Base-by-base conservation (phyloP, 371 early-diverging fungal species). In the Lichtheimia ornata region DNA sequence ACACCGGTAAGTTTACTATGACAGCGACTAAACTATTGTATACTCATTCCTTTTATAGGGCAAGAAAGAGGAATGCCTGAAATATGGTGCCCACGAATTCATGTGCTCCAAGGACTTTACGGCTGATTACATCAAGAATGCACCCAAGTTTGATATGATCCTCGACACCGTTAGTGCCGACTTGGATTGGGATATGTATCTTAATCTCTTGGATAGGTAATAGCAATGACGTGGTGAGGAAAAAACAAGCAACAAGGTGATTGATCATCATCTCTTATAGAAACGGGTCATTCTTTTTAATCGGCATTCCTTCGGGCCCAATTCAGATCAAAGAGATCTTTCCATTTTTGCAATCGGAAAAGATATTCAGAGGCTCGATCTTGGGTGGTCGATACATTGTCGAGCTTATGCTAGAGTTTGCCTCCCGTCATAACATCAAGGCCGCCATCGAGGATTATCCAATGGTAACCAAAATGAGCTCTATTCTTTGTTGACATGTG, bases 81-180 rank as follows among this genome's bases (percentile, higher is more conserved):
- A 69, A n/a, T 87, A 92, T 59, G 94, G 92, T 24, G 93, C 90
- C 1, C 72, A 84, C 44, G 72, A 78, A 14, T 76, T 81, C 43
- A 73, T 87, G 59, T 64, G 66, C 47, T 74, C 77, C 14, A 72
- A 66, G 47, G 74, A 84, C n/a, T 67, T 75, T 57, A 59, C 61
- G 2, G 61, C 69, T 0, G 77, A 72, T 1, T 67, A 58, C 1
- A 62, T 65, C 50, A 57, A 55, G 0, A 66, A 64, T 6, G 47
- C 61, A 1, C 51, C 68, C 5, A 75, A 78, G 66, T 77, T 76
- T 59, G 86, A 85, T 56, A 45, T 74, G 12, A 82, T 84, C 27
- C 56, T 85, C 2, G 72, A 83, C 60, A 85, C 86, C 0, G 76
- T 71, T 25, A 73, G 75, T 14, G 71, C 58, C 47, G 67, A 73